Evolutionary conservation across 1,284 basidiomycete genomes (phyloP).

Genomic region (Flammula alnicola): DNA sequence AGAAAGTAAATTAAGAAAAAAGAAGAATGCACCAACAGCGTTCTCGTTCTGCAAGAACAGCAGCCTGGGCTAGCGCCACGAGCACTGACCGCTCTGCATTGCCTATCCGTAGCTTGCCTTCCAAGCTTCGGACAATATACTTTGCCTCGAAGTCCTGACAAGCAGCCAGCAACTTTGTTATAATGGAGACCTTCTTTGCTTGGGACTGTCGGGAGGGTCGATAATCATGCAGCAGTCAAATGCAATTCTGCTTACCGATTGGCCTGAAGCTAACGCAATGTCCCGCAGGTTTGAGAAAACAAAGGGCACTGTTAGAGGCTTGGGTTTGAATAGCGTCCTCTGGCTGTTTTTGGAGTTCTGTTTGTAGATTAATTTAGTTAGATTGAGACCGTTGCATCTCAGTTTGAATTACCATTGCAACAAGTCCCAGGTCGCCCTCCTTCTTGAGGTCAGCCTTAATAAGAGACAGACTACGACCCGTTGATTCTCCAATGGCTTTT

Average conservation of each 20-base stretch:
- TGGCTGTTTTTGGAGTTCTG: conserved; percentile 94
- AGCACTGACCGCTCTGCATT: conserved; percentile 95
- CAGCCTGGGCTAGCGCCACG: conserved; percentile 87
- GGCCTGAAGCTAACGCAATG: conserved; percentile 84
- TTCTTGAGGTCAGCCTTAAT: conserved; percentile 94
- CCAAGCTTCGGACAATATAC: conserved; percentile 94
- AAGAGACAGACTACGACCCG: conserved; percentile 81
- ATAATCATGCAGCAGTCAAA: neutral
- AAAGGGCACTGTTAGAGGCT: conserved; percentile 84
- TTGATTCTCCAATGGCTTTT: conserved; percentile 96
- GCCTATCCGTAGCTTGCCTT: conserved; percentile 97
- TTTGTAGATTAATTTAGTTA: neutral
- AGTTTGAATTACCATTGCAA: conserved; percentile 76
- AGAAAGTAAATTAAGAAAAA: neutral
- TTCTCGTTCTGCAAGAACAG: conserved; percentile 79
- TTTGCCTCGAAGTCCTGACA: conserved; percentile 92
- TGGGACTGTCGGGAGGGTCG: conserved; percentile 67
- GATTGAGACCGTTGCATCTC: neutral
- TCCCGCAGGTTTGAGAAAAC: conserved; percentile 89
- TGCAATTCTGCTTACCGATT: conserved; percentile 60
- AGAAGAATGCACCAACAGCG: conserved; percentile 47
- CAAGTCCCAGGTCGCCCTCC: conserved; percentile 94
- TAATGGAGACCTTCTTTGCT: conserved; percentile 93
- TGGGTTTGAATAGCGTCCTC: conserved; percentile 94
- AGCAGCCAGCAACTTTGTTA: conserved; percentile 92